Base-by-base conservation (phyloP, 2,329 filamentous ascomycete genomes). In the Harringtonia aguacate region DNA sequence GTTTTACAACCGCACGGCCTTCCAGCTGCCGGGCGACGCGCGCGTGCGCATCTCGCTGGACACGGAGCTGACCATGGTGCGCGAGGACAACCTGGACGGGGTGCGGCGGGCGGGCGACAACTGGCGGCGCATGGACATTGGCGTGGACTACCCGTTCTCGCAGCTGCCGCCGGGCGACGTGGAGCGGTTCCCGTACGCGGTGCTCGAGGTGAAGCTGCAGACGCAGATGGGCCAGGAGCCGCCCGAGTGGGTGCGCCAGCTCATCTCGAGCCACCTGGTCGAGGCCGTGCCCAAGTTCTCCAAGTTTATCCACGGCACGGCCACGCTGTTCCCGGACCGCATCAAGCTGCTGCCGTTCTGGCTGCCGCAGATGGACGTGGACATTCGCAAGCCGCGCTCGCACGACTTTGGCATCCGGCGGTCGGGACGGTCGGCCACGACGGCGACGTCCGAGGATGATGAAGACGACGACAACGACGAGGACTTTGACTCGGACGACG, bases 241-340 rank as follows among this genome's bases (percentile, higher is more conserved):
- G 14, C 92, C 92, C 0, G 85, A 94, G 58, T 98, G 92, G 92
- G 90, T 98, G 54, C 82, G 88, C 20, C 87, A 97, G 58, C 74
- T 98, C 41, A 94, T 88, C 36, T 76, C 86, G 13, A 95, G 88
- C 50, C 92, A 98, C 66, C 73, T 98, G 15, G 92, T 98, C 3
- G 92, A 98, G 66, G 89, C 92, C n/a, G 89, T 98, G 3, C 92
- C 92, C 49, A 98, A 98, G 60, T 98, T 97, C 65, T 95, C 88
- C 58, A 98, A 98, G 66, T 98, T 97, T 62, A 97, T 98, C 46
- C 92, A 98, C 62, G 92, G 92, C 47, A 88, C 83, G 2, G 90
- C 90, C 10, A 85, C 79, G 12, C 67, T 98, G 37, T 94, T 95
- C 61, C 89, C 89, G 0, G 75, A 81, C 36, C 79, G 84, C 44